Percentiles rank a stretch among this genome's conserved stretches.
phyloP scores from a whole-genome alignment of 441 rosid species.

The Gossypium schwendimanii region DNA sequence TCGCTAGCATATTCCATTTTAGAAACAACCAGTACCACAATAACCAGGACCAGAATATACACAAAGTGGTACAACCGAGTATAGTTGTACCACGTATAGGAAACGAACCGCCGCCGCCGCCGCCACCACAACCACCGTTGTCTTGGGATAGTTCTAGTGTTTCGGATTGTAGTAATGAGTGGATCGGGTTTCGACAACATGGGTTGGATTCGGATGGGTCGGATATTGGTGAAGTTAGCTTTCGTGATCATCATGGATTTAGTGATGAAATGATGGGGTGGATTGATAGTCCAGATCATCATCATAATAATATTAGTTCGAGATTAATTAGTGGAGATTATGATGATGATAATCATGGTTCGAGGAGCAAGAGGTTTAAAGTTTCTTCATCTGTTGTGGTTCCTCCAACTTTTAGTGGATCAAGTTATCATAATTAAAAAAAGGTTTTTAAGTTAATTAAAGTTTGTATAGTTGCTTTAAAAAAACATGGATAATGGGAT shows the following conservation, averaged over 20 bases:
- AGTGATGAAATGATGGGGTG: constrained; percentile 30
- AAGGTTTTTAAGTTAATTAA: too few species aligned
- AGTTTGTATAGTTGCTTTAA: not conserved
- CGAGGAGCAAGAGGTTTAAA: constrained; percentile 57
- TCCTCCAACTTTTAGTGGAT: constrained; percentile 50
- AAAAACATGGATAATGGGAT: not conserved
- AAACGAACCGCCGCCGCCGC: constrained; percentile 11
- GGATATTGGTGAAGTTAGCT: constrained; percentile 32
- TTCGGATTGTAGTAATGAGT: constrained; percentile 52
- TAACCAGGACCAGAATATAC: constrained; percentile 33
- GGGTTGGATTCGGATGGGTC: constrained; percentile 58
- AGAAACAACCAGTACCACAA: constrained; percentile 31
- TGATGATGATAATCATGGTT: constrained; percentile 20
- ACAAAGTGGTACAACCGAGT: constrained; percentile 59
- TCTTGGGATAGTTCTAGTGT: constrained; percentile 53
- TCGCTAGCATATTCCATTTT: constrained; percentile 54
- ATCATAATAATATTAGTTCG: not conserved
- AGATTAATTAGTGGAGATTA: not conserved
- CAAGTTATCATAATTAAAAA: constrained; percentile 4
- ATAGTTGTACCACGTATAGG: constrained; percentile 44
- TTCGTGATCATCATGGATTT: constrained; percentile 22
- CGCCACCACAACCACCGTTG: constrained; percentile 1
- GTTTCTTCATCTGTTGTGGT: constrained; percentile 62
- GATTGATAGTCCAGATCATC: constrained; percentile 42
- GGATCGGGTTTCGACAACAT: constrained; percentile 41